phyloP scores from a whole-genome alignment of 2,329 filamentous ascomycete species.

The Orbilia quercus region DNA sequence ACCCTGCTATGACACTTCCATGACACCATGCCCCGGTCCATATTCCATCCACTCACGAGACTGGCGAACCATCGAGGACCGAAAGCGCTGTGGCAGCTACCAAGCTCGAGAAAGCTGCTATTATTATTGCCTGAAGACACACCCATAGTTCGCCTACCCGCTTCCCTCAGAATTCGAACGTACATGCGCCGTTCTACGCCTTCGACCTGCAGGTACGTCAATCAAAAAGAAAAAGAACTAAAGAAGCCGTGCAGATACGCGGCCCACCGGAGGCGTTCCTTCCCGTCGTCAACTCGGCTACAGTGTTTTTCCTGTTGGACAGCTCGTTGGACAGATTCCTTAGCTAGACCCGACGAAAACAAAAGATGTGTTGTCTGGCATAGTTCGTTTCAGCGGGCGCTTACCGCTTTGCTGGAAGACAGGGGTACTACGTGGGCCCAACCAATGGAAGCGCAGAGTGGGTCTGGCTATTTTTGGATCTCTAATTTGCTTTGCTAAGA shows the following conservation, averaged over 20 bases:
- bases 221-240: background rate
- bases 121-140: constrained; percentile 19
- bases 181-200: constrained; percentile 6
- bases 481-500: background rate
- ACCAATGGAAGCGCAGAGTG: constrained; percentile 31
- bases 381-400: constrained; percentile 31
- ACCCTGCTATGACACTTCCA: constrained; percentile 22
- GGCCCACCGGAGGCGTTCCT: constrained; percentile 1
- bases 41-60: constrained; percentile 10
- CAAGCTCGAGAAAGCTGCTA: constrained; percentile 20
- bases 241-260: background rate
- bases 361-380: constrained; percentile 11
- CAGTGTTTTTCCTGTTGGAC: constrained; percentile 41
- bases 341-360: background rate
- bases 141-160: constrained; percentile 16
- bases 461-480: constrained; percentile 40
- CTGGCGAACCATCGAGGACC: constrained; percentile 21
- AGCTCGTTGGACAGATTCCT: constrained; percentile 6
- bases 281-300: constrained; percentile 23
- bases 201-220: constrained; percentile 2
- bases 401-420: constrained; percentile 16
- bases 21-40: constrained; percentile 27
- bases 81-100: constrained; percentile 32
- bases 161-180: background rate
- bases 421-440: background rate